Evolutionary conservation across 1,284 basidiomycete species (phyloP).

Genomic region (Irpex rosettiformis): DNA sequence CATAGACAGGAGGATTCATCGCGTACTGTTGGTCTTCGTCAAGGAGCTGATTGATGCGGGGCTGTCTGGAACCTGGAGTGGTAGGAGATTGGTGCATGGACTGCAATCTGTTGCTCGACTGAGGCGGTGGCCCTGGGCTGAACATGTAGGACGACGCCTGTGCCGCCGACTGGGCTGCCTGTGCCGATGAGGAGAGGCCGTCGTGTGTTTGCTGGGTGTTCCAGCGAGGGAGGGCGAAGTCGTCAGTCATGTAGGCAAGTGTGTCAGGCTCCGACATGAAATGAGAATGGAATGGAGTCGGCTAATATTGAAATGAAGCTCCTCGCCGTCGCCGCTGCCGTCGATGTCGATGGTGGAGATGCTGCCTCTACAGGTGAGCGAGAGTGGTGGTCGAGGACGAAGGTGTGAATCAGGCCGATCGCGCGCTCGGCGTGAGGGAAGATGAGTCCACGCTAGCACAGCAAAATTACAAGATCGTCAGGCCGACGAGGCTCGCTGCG

Average conservation of each 20-base stretch:
- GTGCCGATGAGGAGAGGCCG: slow-evolving; percentile 57
- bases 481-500: no score
- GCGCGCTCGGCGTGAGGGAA: slow-evolving; percentile 14
- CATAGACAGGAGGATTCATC: slow-evolving; percentile 47
- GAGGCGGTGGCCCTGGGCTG: slow-evolving; percentile 38
- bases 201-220: slow-evolving; percentile 60
- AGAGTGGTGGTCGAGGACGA: slow-evolving; percentile 12
- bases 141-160: slow-evolving; percentile 39
- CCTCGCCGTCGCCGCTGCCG: slow-evolving; percentile 13
- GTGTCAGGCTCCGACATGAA: slow-evolving; percentile 51
- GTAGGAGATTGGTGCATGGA: slow-evolving; percentile 29
- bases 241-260: slow-evolving; percentile 51
- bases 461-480: slow-evolving; percentile 5
- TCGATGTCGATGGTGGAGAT: slow-evolving; percentile 5
- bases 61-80: slow-evolving; percentile 48
- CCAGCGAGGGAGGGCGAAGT: slow-evolving; percentile 80
- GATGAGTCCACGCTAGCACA: slow-evolving; percentile 5
- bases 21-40: slow-evolving; percentile 54
- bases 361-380: slow-evolving; percentile 2
- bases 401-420: slow-evolving; percentile 23
- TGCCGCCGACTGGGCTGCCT: slow-evolving; percentile 56
- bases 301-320: slow-evolving; percentile 3
- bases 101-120: slow-evolving; percentile 25
- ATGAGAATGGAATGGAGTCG: slow-evolving; percentile 13
- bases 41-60: slow-evolving; percentile 60